A percentile compares a stretch with the other conserved stretches of the same genome.
Conservation (phyloP, 352 stramenopile genomes). For the Paralagenidium karlingii region DNA sequence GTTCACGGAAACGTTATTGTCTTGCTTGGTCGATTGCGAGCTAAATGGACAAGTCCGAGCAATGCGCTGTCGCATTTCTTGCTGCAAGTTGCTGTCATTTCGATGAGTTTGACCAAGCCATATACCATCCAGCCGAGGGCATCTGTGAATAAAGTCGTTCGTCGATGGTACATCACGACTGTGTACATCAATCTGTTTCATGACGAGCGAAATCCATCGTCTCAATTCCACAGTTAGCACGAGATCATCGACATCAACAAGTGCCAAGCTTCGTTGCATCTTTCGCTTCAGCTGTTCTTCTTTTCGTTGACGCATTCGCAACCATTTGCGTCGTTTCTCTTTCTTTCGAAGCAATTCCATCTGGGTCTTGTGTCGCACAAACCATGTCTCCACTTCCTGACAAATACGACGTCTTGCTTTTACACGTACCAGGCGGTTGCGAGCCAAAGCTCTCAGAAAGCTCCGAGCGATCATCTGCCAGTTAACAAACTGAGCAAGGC, state of each 20-base stretch:
- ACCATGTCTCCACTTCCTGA: not conserved
- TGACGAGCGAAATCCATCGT: slow-evolving; percentile 4
- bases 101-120: not conserved
- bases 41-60: no score
- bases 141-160: not conserved
- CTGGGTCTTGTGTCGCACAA: not conserved
- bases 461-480: not conserved
- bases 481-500: not conserved
- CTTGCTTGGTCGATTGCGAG: no score
- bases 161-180: not conserved
- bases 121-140: not conserved
- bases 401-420: slow-evolving; percentile 1
- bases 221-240: slow-evolving; percentile 1
- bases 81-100: not conserved
- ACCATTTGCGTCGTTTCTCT: not conserved
- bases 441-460: not conserved
- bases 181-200: slow-evolving; percentile 3
- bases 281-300: not conserved
- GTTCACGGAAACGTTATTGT: not conserved
- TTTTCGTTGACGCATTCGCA: slow-evolving; percentile 1
- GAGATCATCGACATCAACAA: not conserved
- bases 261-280: not conserved
- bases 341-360: no score
- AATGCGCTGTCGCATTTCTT: not conserved
- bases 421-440: not conserved